A percentile compares a stretch with the other conserved stretches of the same genome.
Evolutionary conservation across 2,329 filamentous ascomycete species (phyloP).

Genomic region (Fusarium multiceps): DNA sequence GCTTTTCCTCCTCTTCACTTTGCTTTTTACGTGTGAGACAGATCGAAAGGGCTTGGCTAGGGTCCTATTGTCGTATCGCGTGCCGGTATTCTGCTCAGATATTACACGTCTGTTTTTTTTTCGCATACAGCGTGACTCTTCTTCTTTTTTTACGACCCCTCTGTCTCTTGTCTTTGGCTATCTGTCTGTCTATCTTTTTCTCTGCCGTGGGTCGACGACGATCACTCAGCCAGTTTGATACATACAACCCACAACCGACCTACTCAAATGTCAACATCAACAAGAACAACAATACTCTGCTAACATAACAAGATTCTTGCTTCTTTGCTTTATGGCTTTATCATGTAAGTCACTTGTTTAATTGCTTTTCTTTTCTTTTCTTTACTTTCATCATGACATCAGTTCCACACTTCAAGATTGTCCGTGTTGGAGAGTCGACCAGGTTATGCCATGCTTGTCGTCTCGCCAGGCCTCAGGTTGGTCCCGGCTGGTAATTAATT

Average conservation of each 20-base stretch:
- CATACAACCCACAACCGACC: not conserved
- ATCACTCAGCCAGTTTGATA: slow-evolving; percentile 12
- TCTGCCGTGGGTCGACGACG: slow-evolving; percentile 14
- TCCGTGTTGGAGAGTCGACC: slow-evolving; percentile 19
- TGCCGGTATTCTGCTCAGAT: slow-evolving; percentile 7
- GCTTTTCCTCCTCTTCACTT: slow-evolving; percentile 2
- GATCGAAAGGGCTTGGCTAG: slow-evolving; percentile 23
- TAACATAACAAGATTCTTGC: not conserved
- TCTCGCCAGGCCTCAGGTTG: slow-evolving; percentile 33
- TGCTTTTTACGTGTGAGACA: slow-evolving; percentile 27
- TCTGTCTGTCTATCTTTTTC: not conserved
- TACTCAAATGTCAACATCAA: slow-evolving; percentile 9
- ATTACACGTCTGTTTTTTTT: slow-evolving; percentile 20
- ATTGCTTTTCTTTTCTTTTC: slow-evolving; percentile 3
- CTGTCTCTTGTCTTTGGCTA: slow-evolving; percentile 5
- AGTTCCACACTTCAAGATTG: slow-evolving; percentile 17
- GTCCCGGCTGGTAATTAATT: slow-evolving; percentile 25
- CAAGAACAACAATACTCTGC: slow-evolving; percentile 7
- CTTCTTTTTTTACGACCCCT: slow-evolving; percentile 14
- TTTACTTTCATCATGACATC: slow-evolving; percentile 32
- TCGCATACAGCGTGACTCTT: slow-evolving; percentile 6
- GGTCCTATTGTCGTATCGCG: slow-evolving; percentile 18
- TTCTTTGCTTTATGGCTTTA: slow-evolving; percentile 34
- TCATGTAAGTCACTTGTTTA: slow-evolving; percentile 27
- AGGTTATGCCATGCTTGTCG: slow-evolving; percentile 23